Percentiles rank a stretch among this genome's conserved stretches.
These are phyloP conservation scores for Pontederia crassipes DNA, from an alignment of 176 grass and related monocot species.

Conservation along the genomic window DNA sequence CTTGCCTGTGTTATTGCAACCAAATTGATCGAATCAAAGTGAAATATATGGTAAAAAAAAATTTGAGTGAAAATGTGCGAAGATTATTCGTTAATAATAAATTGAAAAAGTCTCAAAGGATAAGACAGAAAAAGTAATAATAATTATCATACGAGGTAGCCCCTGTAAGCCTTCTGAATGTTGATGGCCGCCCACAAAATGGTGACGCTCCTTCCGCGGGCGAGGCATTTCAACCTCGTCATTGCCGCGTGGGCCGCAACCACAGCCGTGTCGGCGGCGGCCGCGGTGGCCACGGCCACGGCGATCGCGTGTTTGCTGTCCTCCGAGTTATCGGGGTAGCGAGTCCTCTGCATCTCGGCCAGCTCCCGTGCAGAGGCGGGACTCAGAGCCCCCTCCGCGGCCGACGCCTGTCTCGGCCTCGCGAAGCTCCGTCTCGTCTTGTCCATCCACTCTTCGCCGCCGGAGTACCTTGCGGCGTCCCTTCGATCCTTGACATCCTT, in stretches of 20 bases:
- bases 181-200: constrained; percentile 31
- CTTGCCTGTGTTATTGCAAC: constrained; percentile 39
- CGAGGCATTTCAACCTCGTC: constrained; percentile 8
- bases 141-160: constrained; percentile 44
- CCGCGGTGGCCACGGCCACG: constrained; percentile 13
- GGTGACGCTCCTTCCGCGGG: neutral
- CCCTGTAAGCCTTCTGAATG: constrained; percentile 78
- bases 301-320: constrained; percentile 7
- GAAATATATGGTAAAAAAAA: neutral
- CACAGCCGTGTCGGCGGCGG: constrained; percentile 1
- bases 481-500: neutral
- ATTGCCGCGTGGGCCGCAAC: constrained; percentile 13
- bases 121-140: neutral
- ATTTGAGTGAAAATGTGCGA: neutral
- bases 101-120: too few relatives aligned
- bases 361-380: neutral
- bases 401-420: neutral
- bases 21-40: neutral
- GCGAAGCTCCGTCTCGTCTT: constrained; percentile 9
- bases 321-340: neutral
- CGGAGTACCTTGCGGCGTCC: constrained; percentile 2
- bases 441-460: neutral
- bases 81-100: neutral
- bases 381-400: neutral
- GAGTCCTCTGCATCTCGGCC: neutral